Evolutionary conservation across 768 basidiomycete species (phyloP).

Genomic region (Filobasidium floriforme): DNA sequence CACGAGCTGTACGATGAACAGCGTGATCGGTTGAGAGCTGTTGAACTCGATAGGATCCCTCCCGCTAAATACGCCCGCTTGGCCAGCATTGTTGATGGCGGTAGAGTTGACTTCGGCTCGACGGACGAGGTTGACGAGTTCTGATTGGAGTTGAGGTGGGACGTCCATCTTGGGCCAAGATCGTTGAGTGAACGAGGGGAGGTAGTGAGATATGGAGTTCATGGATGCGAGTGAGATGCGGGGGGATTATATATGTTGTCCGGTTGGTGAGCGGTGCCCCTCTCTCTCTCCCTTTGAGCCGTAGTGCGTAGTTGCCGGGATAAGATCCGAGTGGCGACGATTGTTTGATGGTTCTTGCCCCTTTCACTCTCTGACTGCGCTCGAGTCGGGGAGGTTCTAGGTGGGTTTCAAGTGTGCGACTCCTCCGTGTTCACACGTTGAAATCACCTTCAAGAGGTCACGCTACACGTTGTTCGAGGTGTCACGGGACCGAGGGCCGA

Average conservation of each 20-base stretch:
- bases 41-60: conserved; percentile 62
- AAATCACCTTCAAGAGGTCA: too few species aligned
- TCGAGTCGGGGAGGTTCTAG: too few species aligned
- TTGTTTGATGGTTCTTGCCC: too few species aligned
- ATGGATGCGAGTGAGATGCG: not conserved
- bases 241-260: not conserved
- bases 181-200: not conserved
- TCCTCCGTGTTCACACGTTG: too few species aligned
- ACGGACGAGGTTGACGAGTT: conserved; percentile 10
- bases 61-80: conserved; percentile 76
- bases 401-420: too few species aligned
- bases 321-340: too few species aligned
- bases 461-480: too few species aligned
- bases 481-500: too few species aligned
- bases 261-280: not conserved
- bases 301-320: too few species aligned
- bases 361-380: too few species aligned
- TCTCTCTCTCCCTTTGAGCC: too few species aligned
- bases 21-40: conserved; percentile 34
- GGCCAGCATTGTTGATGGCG: conserved; percentile 20
- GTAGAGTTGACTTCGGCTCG: conserved; percentile 8
- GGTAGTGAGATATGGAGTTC: not conserved
- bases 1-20: conserved; percentile 50
- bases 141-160: conserved; percentile 6
- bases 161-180: not conserved